Base-by-base conservation (phyloP, 1,284 basidiomycete genomes). In the Spongispora temasekensis region DNA sequence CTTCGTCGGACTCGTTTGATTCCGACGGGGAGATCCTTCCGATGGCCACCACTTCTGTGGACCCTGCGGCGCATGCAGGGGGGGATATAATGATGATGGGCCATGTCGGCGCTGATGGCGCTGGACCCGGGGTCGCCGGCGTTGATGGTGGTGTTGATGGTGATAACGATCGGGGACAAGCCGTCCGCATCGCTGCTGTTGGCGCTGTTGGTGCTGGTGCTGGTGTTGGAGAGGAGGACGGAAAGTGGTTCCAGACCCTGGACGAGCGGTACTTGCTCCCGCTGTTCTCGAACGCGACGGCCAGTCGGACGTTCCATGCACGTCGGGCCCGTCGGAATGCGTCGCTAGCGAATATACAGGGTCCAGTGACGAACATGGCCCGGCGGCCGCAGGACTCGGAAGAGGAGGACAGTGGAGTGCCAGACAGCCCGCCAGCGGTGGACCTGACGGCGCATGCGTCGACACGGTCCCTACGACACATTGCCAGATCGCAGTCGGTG, bases 191-290 rank as follows among this genome's bases (percentile, higher is more conserved):
- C n/a, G n/a, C n/a, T n/a, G 44, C 21, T 15, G 42, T 12, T 25
- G 44, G 7, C 27, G 44, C 23, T 46, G 23, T 9, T 9, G 48
- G 48, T 51, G 48, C 12, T 30, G 48, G 48, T 48, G 9, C 7
- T 28, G 44, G 44, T 46, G 19, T 21, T 48, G 46, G 46, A 28
- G 76, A 71, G 7, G 87, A 88, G 59, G 89, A 90, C 48, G 86
- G 88, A 17, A 93, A 95, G 75, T 98, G 97, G 96, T 99, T 99
- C 86, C 95, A 95, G 67, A 84, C 90, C 32, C 79, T 99, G 51
- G 97, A 99, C 76, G 95, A 99, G 76, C 85, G 95, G 61, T 99
- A 98, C 74, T 81, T 99, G 19, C 77, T 98, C 4, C 97, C 97
- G 17, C 79, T 98, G 44, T 99, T 99, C 78, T 95, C 93, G 60